These are phyloP conservation scores for Aspergillus pseudoglaucus DNA, from an alignment of 2,329 filamentous ascomycete genomes.

Conservation along the genomic window DNA sequence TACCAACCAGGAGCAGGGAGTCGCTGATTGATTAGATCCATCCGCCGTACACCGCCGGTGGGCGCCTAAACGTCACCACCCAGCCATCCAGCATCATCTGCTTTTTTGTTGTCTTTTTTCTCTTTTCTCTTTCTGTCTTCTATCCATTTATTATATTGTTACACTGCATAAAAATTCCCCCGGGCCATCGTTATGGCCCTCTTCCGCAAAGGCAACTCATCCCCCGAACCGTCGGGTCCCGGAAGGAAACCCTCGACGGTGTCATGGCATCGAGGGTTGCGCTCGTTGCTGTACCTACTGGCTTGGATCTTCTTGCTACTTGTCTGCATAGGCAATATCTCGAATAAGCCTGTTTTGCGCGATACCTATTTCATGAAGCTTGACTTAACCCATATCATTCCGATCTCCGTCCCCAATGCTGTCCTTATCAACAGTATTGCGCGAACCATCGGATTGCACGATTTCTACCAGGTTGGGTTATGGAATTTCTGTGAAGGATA, in stretches of 20 bases:
- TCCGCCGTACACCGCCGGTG: too few relatives aligned
- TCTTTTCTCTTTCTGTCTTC: too few relatives aligned
- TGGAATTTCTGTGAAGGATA: conserved; percentile 94
- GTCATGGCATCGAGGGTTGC: conserved; percentile 56
- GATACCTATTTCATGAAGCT: conserved; percentile 79
- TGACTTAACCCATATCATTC: conserved; percentile 75
- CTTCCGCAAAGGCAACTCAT: conserved; percentile 16
- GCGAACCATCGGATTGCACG: conserved; percentile 76
- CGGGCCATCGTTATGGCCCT: conserved; percentile 4
- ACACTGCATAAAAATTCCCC: too few relatives aligned
- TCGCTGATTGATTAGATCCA: too few relatives aligned
- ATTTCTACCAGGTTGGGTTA: conserved; percentile 88
- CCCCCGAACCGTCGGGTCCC: conserved; percentile 18
- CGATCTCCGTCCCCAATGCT: conserved; percentile 63
- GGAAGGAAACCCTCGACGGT: conserved; percentile 26
- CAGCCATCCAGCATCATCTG: too few relatives aligned
- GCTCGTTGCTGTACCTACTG: conserved; percentile 65
- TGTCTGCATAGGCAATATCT: conserved; percentile 70
- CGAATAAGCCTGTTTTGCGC: conserved; percentile 54
- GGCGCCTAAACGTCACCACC: too few relatives aligned
- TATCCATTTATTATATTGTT: too few relatives aligned
- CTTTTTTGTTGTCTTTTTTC: too few relatives aligned
- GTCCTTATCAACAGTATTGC: conserved; percentile 80
- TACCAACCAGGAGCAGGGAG: too few relatives aligned
- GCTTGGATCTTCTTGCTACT: conserved; percentile 73